These are phyloP conservation scores for Fusarium sarcochroum DNA, from an alignment of 2,329 filamentous ascomycete genomes.

Conservation along the genomic window DNA sequence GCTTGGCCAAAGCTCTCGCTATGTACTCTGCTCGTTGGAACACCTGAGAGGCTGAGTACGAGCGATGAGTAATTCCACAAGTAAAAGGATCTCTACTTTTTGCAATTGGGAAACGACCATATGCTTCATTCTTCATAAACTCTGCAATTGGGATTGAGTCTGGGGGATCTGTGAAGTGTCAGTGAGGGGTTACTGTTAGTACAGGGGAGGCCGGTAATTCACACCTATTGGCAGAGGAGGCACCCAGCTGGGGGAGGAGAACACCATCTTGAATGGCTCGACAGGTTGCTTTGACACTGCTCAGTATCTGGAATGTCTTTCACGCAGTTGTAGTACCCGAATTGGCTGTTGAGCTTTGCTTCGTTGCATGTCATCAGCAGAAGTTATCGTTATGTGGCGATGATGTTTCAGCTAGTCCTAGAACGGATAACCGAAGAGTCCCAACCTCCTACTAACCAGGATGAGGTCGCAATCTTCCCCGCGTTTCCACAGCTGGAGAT, in stretches of 20 bases:
- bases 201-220: not conserved
- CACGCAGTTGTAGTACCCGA: not conserved
- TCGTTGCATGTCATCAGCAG: not conserved
- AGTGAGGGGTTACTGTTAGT: not conserved
- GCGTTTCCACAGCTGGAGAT: not conserved
- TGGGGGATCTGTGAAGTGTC: not conserved
- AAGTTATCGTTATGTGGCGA: not conserved
- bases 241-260: slow-evolving; percentile 12
- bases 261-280: slow-evolving; percentile 7
- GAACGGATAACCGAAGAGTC: slow-evolving; percentile 13
- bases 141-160: slow-evolving; percentile 24
- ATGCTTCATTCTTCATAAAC: slow-evolving; percentile 20
- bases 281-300: not conserved
- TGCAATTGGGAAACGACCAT: slow-evolving; percentile 66
- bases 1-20: slow-evolving; percentile 72
- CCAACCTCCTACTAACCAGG: not conserved
- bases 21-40: slow-evolving; percentile 76
- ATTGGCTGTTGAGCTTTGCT: not conserved
- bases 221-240: slow-evolving; percentile 11
- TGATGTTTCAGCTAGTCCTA: not conserved
- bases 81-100: slow-evolving; percentile 80
- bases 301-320: not conserved
- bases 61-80: slow-evolving; percentile 80
- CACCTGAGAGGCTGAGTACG: slow-evolving; percentile 74
- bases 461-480: not conserved